Conservation (phyloP, 2,329 filamentous ascomycete genomes). For the Xylariaceae sp. region DNA sequence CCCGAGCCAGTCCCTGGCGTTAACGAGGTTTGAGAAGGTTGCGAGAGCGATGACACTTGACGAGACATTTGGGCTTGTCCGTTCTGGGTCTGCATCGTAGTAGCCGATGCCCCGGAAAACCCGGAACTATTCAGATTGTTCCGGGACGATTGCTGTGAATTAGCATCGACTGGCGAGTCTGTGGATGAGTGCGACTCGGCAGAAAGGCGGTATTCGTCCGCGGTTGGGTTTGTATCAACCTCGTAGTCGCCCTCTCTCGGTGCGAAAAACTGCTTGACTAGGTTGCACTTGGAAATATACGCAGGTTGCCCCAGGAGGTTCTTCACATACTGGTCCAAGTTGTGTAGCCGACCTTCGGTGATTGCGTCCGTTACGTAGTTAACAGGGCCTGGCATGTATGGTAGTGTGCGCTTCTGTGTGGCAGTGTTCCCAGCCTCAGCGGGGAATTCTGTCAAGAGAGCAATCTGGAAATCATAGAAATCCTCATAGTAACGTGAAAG, state of each 20-base stretch:
- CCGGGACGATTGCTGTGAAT: constrained; percentile 62
- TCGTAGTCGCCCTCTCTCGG: constrained; percentile 91
- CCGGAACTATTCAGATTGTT: constrained; percentile 58
- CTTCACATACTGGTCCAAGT: constrained; percentile 92
- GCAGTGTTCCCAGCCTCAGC: constrained; percentile 86
- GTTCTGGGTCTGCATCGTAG: constrained; percentile 43
- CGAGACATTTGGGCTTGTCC: constrained; percentile 41
- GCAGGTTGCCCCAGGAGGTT: constrained; percentile 77
- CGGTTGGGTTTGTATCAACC: constrained; percentile 66
- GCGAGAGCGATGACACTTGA: constrained; percentile 47
- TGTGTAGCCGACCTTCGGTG: constrained; percentile 86
- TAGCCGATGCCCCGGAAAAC: constrained; percentile 52
- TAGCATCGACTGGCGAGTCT: constrained; percentile 56
- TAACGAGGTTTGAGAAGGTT: constrained; percentile 55
- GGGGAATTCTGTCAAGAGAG: constrained; percentile 85
- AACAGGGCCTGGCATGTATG: constrained; percentile 97
- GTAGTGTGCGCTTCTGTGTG: constrained; percentile 73
- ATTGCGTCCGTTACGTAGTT: constrained; percentile 98
- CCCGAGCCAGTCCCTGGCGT: constrained; percentile 45
- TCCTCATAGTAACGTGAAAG: constrained; percentile 94
- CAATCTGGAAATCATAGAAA: constrained; percentile 98
- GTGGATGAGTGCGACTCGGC: constrained; percentile 64
- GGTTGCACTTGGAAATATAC: constrained; percentile 77
- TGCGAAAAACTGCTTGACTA: constrained; percentile 87
- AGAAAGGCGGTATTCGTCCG: constrained; percentile 73